These are phyloP conservation scores for Calophaca sinica DNA, from an alignment of 306 rosid genomes.

Conservation along the genomic window DNA sequence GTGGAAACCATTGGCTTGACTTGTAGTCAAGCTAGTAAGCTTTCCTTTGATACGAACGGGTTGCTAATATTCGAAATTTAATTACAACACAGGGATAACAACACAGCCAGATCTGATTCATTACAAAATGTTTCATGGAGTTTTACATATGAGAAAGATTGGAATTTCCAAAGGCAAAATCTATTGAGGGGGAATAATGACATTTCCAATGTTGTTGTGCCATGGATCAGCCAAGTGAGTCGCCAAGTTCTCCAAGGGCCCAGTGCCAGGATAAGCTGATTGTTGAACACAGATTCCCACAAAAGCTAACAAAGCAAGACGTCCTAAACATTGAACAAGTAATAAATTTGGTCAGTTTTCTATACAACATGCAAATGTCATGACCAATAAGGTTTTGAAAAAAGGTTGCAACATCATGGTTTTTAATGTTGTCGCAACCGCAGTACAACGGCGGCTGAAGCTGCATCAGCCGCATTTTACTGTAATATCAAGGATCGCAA, in stretches of 20 bases:
- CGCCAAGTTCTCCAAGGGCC: conserved; percentile 98
- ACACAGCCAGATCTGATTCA: background rate
- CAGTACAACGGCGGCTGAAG: too few relatives aligned
- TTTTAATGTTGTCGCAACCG: too few relatives aligned
- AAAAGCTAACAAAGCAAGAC: conserved; percentile 91
- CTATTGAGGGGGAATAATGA: conserved; percentile 67
- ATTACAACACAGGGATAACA: conserved; percentile 49
- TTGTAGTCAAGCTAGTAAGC: background rate
- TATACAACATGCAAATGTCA: background rate
- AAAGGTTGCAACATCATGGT: too few relatives aligned
- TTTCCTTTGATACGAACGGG: conserved; percentile 5
- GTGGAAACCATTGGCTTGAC: too few relatives aligned
- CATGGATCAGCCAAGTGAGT: conserved; percentile 99
- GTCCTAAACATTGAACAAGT: conserved; percentile 57
- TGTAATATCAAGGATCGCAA: too few relatives aligned
- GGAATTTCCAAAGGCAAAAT: too few relatives aligned
- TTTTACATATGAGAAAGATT: too few relatives aligned
- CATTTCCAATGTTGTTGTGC: conserved; percentile 97
- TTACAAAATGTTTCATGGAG: background rate
- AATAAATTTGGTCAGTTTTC: background rate
- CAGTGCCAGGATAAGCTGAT: conserved; percentile 97
- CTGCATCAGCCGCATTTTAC: too few relatives aligned
- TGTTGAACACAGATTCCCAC: conserved; percentile 93
- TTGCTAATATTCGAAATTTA: conserved; percentile 36
- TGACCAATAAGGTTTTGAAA: too few relatives aligned